Conservation (phyloP, 371 early-diverging fungal species). For the Mucor mucedo region DNA sequence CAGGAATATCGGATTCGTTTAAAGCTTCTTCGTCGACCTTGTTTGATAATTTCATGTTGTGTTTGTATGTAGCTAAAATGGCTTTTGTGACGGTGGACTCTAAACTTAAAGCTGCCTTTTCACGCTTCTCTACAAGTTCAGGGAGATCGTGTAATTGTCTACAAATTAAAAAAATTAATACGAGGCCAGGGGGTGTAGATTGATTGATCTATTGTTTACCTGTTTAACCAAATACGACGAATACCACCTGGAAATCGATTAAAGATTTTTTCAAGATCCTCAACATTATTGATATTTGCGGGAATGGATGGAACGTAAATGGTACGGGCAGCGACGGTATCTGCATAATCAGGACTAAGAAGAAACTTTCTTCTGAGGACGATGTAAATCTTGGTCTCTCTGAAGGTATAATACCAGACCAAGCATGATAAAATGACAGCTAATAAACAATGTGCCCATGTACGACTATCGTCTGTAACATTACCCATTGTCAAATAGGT, state of each 20-base stretch:
- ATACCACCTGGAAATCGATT: conserved; percentile 78
- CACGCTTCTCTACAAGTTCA: conserved; percentile 62
- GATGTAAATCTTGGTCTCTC: conserved; percentile 70
- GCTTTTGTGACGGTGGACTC: conserved; percentile 59
- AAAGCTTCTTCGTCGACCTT: conserved; percentile 18
- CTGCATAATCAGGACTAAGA: conserved; percentile 60
- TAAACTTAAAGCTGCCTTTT: conserved; percentile 51
- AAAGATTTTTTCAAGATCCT: conserved; percentile 59
- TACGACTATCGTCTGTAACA: conserved; percentile 47
- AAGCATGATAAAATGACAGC: conserved; percentile 57
- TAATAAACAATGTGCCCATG: conserved; percentile 76
- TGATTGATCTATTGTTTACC: conserved; percentile 34
- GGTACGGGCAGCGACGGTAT: conserved; percentile 67
- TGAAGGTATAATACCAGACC: conserved; percentile 60
- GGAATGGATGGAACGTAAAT: conserved; percentile 70
- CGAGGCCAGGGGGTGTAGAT: background rate
- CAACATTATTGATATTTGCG: conserved; percentile 47
- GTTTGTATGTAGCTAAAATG: conserved; percentile 53
- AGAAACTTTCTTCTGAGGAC: conserved; percentile 70
- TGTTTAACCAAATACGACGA: conserved; percentile 70
- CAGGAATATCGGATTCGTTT: conserved; percentile 35
- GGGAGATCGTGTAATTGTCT: conserved; percentile 59
- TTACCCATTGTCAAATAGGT: conserved; percentile 70
- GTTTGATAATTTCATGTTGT: conserved; percentile 33
- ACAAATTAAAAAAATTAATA: conserved; percentile 4